Evolutionary conservation across 1,284 basidiomycete genomes (phyloP).

Genomic region (Agroathelia rolfsii): DNA sequence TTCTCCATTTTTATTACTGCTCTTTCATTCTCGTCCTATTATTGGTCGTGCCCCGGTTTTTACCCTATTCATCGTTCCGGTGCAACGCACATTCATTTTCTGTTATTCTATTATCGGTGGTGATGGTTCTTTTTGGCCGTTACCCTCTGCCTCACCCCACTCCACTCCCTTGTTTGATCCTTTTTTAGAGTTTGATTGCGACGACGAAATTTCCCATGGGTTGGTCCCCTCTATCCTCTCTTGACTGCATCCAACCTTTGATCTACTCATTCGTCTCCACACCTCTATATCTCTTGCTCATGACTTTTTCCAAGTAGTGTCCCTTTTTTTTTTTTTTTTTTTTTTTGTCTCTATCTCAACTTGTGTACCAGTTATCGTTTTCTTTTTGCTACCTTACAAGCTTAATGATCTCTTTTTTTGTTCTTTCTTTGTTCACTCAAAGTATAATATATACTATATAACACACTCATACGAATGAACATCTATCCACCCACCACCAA

Average conservation of each 20-base stretch:
- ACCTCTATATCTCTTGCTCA: conserved; percentile 21
- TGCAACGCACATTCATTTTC: conserved; percentile 16
- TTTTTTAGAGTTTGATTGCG: conserved; percentile 9
- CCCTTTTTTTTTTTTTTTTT: conserved; percentile 12
- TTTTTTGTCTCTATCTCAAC: conserved; percentile 9
- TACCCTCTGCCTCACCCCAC: conserved; percentile 11
- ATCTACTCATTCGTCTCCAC: conserved; percentile 10
- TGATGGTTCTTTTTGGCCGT: conserved; percentile 17
- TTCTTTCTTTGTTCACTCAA: conserved; percentile 15
- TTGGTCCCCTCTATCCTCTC: conserved; percentile 11
- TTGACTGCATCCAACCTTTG: conserved; percentile 7
- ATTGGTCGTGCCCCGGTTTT: too few species aligned
- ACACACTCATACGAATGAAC: too few species aligned
- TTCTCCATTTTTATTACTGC: conserved; percentile 10
- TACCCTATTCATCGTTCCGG: too few species aligned
- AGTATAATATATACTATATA: too few species aligned
- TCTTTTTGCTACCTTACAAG: too few species aligned
- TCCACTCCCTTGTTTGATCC: conserved; percentile 9
- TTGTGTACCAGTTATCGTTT: conserved; percentile 14
- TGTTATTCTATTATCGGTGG: too few species aligned
- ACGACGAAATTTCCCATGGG: too few species aligned
- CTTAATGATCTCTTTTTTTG: conserved; percentile 13
- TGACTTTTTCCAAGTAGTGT: conserved; percentile 8
- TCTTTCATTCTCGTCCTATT: too few species aligned
- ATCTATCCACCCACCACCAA: too few species aligned